Evolutionary conservation across 768 basidiomycete genomes (phyloP).

Genomic region (Russula foetens): DNA sequence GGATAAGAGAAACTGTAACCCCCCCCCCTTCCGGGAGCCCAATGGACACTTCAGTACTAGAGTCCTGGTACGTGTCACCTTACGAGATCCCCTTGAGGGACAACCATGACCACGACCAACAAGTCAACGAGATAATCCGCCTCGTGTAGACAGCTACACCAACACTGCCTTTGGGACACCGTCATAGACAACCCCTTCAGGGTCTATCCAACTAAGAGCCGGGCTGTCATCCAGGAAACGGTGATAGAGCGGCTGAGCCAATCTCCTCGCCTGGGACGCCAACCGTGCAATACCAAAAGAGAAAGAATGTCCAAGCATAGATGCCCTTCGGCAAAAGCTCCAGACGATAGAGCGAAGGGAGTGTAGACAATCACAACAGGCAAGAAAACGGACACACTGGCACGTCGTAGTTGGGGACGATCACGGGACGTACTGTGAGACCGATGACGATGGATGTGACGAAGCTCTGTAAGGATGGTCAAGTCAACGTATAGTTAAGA

Average conservation of each 20-base stretch:
- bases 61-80: background rate
- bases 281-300: background rate
- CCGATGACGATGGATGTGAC: background rate
- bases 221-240: too few species aligned
- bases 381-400: background rate
- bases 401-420: background rate
- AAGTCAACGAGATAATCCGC: background rate
- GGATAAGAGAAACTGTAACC: background rate
- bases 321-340: background rate
- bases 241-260: background rate
- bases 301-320: background rate
- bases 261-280: background rate
- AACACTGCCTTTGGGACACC: background rate
- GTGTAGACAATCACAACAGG: background rate
- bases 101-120: background rate
- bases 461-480: background rate
- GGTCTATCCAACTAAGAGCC: background rate
- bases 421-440: background rate
- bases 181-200: conserved; percentile 9
- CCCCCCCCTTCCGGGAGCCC: background rate
- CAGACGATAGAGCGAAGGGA: background rate
- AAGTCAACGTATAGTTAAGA: background rate
- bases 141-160: background rate
- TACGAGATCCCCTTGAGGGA: conserved; percentile 9
- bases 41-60: background rate